A percentile compares a stretch with the other conserved stretches of the same genome.
Evolutionary conservation across 1,139 yeast genomes (phyloP).

Genomic region (Nakaseomyces sp.): DNA sequence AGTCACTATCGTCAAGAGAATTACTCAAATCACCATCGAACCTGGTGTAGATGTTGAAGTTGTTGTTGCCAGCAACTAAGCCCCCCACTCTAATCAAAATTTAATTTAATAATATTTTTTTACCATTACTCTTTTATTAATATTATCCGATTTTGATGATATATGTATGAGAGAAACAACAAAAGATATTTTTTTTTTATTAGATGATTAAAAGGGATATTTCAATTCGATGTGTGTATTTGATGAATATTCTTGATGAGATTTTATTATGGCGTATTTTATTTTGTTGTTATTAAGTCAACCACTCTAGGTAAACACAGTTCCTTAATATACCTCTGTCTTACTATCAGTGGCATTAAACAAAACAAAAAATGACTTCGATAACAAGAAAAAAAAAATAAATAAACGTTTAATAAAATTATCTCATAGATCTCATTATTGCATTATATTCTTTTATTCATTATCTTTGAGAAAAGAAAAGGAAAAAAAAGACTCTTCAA

Average conservation of each 20-base stretch:
- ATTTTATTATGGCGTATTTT: slow-evolving; percentile 1
- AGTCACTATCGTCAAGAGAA: slow-evolving; percentile 86
- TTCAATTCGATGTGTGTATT: neutral
- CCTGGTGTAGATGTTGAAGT: slow-evolving; percentile 59
- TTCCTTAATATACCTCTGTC: slow-evolving; percentile 33
- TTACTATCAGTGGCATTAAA: slow-evolving; percentile 32
- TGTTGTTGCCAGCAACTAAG: slow-evolving; percentile 34
- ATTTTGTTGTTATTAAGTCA: slow-evolving; percentile 2
- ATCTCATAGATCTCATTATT: too few relatives aligned
- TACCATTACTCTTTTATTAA: neutral
- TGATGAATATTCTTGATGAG: too few relatives aligned
- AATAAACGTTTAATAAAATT: too few relatives aligned
- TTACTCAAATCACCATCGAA: slow-evolving; percentile 91
- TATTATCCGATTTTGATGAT: too few relatives aligned
- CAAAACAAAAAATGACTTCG: slow-evolving; percentile 10
- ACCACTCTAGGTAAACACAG: slow-evolving; percentile 35
- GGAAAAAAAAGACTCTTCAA: neutral
- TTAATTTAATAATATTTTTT: neutral
- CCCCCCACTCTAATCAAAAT: slow-evolving; percentile 3
- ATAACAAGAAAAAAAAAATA: too few relatives aligned
- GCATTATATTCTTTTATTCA: too few relatives aligned
- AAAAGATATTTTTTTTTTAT: slow-evolving; percentile 2
- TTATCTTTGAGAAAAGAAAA: too few relatives aligned
- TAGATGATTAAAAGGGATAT: neutral
- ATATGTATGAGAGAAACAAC: too few relatives aligned